A percentile compares a stretch with the other conserved stretches of the same genome.
Conservation (phyloP, 23 red algal species). For the Gracilaria vermiculophylla region DNA sequence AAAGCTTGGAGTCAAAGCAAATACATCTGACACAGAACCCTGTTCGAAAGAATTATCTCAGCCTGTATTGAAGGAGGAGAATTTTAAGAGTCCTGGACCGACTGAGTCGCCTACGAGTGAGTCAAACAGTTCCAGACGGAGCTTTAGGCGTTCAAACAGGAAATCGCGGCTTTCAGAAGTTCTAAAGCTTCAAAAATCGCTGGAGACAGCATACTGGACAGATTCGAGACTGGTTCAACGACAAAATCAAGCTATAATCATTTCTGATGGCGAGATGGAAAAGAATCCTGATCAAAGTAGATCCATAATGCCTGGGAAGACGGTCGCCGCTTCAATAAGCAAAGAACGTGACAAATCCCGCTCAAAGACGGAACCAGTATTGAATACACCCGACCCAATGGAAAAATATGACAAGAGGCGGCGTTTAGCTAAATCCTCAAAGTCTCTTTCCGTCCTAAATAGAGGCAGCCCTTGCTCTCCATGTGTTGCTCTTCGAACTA, state of each 20-base stretch:
- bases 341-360: neutral
- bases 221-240: constrained; percentile 25
- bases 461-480: neutral
- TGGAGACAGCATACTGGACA: constrained; percentile 54
- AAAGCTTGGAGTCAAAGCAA: neutral
- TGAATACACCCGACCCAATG: neutral
- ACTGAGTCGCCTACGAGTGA: neutral
- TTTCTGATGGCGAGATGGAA: neutral
- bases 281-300: neutral
- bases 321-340: neutral
- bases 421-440: neutral
- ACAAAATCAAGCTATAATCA: constrained; percentile 27
- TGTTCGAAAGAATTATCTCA: neutral
- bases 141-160: neutral
- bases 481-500: neutral
- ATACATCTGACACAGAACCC: neutral
- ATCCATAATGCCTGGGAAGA: neutral
- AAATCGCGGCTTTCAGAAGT: constrained; percentile 26
- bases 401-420: neutral
- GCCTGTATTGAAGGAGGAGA: neutral
- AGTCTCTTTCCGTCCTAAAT: neutral
- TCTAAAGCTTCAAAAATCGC: constrained; percentile 38
- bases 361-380: neutral
- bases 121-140: neutral
- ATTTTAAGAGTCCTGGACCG: neutral